Conservation (phyloP, 192 early-diverging fungal species). For the Rhizophagus sp. region DNA sequence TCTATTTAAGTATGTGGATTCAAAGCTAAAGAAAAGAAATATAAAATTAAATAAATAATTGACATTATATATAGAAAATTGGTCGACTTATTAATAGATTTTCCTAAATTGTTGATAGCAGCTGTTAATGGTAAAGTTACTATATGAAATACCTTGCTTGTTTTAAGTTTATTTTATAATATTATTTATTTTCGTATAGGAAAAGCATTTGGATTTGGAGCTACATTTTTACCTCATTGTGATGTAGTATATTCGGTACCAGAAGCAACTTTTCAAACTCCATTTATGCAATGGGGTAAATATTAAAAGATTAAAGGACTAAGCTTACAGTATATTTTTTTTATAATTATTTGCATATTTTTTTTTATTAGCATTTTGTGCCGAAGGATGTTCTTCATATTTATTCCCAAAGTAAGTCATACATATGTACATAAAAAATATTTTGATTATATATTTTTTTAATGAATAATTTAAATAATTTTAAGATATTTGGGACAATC, state of each 20-base stretch:
- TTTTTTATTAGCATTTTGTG: slow-evolving; percentile 55
- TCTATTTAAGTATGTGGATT: neutral
- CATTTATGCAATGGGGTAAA: slow-evolving; percentile 71
- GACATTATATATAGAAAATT: neutral
- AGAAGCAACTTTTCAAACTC: slow-evolving; percentile 67
- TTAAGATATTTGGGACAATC: slow-evolving; percentile 61
- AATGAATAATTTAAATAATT: neutral
- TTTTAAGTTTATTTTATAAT: neutral
- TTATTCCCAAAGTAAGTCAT: slow-evolving; percentile 57
- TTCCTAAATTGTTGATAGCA: slow-evolving; percentile 69
- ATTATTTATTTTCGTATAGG: slow-evolving; percentile 36
- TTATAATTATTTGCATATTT: neutral
- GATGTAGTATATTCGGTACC: slow-evolving; percentile 69
- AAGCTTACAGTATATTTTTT: neutral
- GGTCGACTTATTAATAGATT: slow-evolving; percentile 49
- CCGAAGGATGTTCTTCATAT: slow-evolving; percentile 70
- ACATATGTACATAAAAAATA: neutral
- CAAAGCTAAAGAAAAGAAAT: neutral
- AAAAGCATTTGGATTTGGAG: slow-evolving; percentile 68
- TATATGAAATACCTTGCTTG: neutral
- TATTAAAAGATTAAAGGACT: neutral
- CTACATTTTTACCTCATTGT: slow-evolving; percentile 65
- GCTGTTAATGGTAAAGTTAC: slow-evolving; percentile 60
- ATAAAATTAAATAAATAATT: neutral
- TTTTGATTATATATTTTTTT: neutral